Evolutionary conservation across 2,329 filamentous ascomycete genomes (phyloP), one percentile per base, ranked within the genome.

Genomic region (Aspergillus quadrilineatus): DNA sequence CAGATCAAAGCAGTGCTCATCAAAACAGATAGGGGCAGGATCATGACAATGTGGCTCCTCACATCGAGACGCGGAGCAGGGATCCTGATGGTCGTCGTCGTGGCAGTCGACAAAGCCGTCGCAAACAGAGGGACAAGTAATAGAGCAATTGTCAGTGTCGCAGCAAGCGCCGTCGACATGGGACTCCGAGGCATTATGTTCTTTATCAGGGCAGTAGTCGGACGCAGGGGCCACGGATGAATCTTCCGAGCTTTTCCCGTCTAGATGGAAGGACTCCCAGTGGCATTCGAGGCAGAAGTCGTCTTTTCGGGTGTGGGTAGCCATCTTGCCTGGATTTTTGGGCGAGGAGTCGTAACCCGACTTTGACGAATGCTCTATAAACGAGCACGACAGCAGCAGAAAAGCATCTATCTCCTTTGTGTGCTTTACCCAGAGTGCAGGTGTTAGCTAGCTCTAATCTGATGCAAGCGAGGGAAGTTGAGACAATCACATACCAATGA

Each of bases 71-170:
- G 68, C 68, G 1, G 74, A 75, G 60, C 74, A 77, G 10, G 67
- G 65, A n/a, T 34, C 22, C 12, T 29, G 2, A 67, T 73, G 6
- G 67, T 69, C 42, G n/a, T 45, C 43, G 34, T 69, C 68, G 50
- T 75, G 71, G 57, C 75, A 77, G 36, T 74, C 73, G 15, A 72
- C 65, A 50, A 75, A 76, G 41, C 73, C 73, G 51, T 75, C 74
- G 58, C 75, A 77, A 17, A 73, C 64, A 9, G 75, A 75, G 15
- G 67, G 67, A 53, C 75, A 76, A 46, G 69, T 67, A 57, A 70
- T 58, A 29, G 71, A 68, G 56, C 73, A 75, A 53, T 71, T 65
- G 44, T 76, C 73, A 34, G 67, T 67, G 49, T 75, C 69, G 59
- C 75, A 77, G 58, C 74, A 77, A 22, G 69, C 65, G 51, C 71